Conservation (phyloP, 2,329 filamentous ascomycete genomes). For the Fusarium sp. region DNA sequence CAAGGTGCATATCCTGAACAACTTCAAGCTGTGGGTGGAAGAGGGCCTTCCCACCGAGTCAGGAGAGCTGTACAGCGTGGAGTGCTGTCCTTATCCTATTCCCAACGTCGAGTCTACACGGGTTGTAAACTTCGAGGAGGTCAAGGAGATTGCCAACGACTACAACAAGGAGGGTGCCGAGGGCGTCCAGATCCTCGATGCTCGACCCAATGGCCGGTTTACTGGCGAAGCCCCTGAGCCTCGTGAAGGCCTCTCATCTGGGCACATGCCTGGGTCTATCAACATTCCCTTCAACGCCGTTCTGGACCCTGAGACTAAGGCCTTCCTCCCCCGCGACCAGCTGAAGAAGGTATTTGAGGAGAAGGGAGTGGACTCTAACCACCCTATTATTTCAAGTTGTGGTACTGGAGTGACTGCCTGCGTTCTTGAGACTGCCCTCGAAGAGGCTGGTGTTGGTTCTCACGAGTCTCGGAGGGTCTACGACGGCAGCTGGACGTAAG, state of each 20-base stretch:
- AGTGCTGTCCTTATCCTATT: slow-evolving; percentile 74
- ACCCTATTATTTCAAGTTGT: slow-evolving; percentile 88
- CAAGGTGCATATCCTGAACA: slow-evolving; percentile 91
- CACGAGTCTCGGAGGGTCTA: slow-evolving; percentile 80
- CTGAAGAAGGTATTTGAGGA: slow-evolving; percentile 80
- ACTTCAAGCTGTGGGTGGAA: slow-evolving; percentile 94
- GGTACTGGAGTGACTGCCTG: slow-evolving; percentile 95
- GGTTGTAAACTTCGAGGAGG: slow-evolving; percentile 84
- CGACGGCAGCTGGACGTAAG: slow-evolving; percentile 98
- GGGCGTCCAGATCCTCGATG: slow-evolving; percentile 89
- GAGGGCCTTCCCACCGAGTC: slow-evolving; percentile 84
- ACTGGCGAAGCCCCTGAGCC: slow-evolving; percentile 88
- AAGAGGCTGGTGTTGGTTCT: slow-evolving; percentile 79
- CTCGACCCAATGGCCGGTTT: slow-evolving; percentile 83
- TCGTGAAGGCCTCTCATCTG: slow-evolving; percentile 84
- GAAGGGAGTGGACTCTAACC: slow-evolving; percentile 82
- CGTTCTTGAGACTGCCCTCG: slow-evolving; percentile 87
- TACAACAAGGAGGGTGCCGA: slow-evolving; percentile 85
- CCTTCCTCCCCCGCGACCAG: slow-evolving; percentile 78
- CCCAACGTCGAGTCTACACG: slow-evolving; percentile 70
- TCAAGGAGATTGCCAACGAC: slow-evolving; percentile 81
- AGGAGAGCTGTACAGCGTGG: slow-evolving; percentile 77
- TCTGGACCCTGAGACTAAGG: slow-evolving; percentile 85
- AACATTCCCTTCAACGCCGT: slow-evolving; percentile 84
- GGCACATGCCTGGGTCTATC: slow-evolving; percentile 90